These are phyloP conservation scores for Laetiporus sulphureus DNA, from an alignment of 1,284 basidiomycete genomes.

Conservation along the genomic window DNA sequence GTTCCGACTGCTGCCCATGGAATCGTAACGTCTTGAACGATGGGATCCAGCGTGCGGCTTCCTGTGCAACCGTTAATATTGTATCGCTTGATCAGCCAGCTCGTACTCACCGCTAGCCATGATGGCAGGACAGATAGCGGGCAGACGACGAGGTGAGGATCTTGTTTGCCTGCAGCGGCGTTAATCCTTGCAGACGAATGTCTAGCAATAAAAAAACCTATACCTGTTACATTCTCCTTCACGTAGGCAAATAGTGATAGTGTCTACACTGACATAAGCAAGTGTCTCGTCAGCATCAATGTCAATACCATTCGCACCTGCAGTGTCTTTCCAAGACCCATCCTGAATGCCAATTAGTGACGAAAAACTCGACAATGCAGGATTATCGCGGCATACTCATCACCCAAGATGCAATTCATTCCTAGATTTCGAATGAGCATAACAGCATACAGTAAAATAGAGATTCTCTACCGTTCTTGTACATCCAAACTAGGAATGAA, in stretches of 20 bases:
- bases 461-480: conserved; percentile 38
- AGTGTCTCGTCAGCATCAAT: background rate
- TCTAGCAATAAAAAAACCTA: conserved; percentile 4
- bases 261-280: conserved; percentile 30
- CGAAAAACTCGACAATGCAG: background rate
- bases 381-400: conserved; percentile 38
- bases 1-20: conserved; percentile 43
- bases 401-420: conserved; percentile 55
- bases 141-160: conserved; percentile 55
- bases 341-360: conserved; percentile 29
- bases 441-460: background rate
- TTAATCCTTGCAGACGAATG: conserved; percentile 5
- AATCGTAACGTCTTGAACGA: conserved; percentile 41
- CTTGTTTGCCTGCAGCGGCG: conserved; percentile 15
- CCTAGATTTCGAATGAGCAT: conserved; percentile 25
- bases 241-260: conserved; percentile 53
- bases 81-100: background rate
- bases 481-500: conserved; percentile 48
- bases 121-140: conserved; percentile 55
- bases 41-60: conserved; percentile 50
- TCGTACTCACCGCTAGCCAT: conserved; percentile 40
- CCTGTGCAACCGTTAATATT: conserved; percentile 24
- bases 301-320: conserved; percentile 42
- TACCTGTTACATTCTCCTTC: conserved; percentile 36
- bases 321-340: conserved; percentile 62